Conservation (phyloP, 2,329 filamentous ascomycete genomes). For the Colletotrichum acutatum region DNA sequence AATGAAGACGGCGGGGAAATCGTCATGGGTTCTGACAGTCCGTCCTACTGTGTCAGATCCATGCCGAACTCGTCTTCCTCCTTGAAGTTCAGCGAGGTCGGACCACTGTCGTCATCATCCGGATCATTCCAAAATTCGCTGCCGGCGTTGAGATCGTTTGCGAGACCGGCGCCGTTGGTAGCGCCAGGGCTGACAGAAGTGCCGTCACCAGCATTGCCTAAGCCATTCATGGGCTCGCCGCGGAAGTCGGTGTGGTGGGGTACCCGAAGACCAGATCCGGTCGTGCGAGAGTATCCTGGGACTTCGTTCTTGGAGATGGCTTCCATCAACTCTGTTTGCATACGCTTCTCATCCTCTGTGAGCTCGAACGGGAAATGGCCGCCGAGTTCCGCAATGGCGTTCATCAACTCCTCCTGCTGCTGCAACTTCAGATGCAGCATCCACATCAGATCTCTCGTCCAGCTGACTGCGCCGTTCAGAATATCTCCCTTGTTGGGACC, state of each 20-base stretch:
- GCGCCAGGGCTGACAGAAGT: slow-evolving; percentile 65
- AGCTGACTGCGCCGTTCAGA: slow-evolving; percentile 94
- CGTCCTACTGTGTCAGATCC: slow-evolving; percentile 67
- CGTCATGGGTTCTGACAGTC: background rate
- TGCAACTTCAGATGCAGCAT: slow-evolving; percentile 89
- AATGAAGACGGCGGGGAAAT: background rate
- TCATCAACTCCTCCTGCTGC: slow-evolving; percentile 87
- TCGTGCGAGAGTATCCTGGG: slow-evolving; percentile 86
- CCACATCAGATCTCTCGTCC: slow-evolving; percentile 99
- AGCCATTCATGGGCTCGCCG: slow-evolving; percentile 76
- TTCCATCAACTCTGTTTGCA: slow-evolving; percentile 92
- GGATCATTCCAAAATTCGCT: slow-evolving; percentile 74
- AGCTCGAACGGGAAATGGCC: slow-evolving; percentile 82
- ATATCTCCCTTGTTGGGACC: slow-evolving; percentile 99
- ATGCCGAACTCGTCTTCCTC: slow-evolving; percentile 95
- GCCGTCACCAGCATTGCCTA: slow-evolving; percentile 49
- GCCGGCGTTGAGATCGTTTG: slow-evolving; percentile 59
- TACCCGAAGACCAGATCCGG: slow-evolving; percentile 87
- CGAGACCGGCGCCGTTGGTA: slow-evolving; percentile 49
- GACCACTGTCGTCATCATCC: slow-evolving; percentile 78
- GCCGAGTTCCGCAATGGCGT: slow-evolving; percentile 77
- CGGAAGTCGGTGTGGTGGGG: slow-evolving; percentile 93
- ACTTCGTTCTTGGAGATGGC: slow-evolving; percentile 85
- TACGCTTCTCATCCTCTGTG: slow-evolving; percentile 92
- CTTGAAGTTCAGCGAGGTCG: slow-evolving; percentile 79